A percentile compares a stretch with the other conserved stretches of the same genome.
phyloP scores from a whole-genome alignment of 371 early-diverging fungal species.

The Syncephalastrum monosporum region DNA sequence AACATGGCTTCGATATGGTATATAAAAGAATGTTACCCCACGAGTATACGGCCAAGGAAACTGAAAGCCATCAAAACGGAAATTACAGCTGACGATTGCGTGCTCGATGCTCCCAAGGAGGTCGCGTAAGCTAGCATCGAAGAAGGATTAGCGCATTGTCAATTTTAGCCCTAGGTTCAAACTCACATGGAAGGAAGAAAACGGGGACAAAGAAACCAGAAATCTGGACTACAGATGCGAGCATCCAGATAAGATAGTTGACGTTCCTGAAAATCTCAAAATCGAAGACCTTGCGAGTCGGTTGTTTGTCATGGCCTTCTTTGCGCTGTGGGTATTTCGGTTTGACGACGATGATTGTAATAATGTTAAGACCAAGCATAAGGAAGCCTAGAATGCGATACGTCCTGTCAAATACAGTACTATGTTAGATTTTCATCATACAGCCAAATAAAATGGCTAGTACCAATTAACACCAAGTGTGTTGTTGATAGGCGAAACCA shows the following conservation, averaged over 20 bases:
- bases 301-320: constrained; percentile 10
- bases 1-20: background rate
- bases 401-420: constrained; percentile 2
- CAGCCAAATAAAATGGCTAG: background rate
- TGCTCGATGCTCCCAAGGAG: constrained; percentile 9
- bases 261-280: constrained; percentile 32
- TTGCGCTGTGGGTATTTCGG: constrained; percentile 15
- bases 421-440: background rate
- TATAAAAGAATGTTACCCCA: constrained; percentile 22
- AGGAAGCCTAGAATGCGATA: constrained; percentile 46
- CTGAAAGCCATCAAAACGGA: constrained; percentile 41
- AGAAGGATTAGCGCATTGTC: background rate
- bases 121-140: constrained; percentile 18
- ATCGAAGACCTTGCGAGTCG: constrained; percentile 19
- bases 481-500: constrained; percentile 52
- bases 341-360: constrained; percentile 29
- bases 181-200: constrained; percentile 42
- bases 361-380: constrained; percentile 25
- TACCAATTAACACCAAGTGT: constrained; percentile 50
- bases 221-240: constrained; percentile 30
- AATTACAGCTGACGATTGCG: constrained; percentile 19
- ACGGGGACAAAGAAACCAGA: constrained; percentile 53
- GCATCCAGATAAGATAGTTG: constrained; percentile 33
- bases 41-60: constrained; percentile 45
- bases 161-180: background rate